Base-by-base conservation (phyloP, 345 rosid genomes). In the Corymbia maculata region DNA sequence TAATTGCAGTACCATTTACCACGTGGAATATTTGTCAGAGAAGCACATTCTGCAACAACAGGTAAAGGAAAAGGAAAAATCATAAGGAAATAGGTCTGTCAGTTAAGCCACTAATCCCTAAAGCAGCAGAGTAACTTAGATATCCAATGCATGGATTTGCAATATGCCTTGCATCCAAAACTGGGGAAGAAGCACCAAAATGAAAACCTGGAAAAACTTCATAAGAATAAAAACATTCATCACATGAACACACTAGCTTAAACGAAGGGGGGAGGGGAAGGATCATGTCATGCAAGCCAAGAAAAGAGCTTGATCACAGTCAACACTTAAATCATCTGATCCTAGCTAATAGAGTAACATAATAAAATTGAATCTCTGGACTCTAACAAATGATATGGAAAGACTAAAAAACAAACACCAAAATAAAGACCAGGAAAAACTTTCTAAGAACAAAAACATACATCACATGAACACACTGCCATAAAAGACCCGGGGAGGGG, bases 1-100 rank as follows among this genome's bases (percentile, higher is more conserved):
- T 93, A 95, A 88, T 94, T 92, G 94, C 99, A 98, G 87, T 95
- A 94, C 99, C 99, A 98, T 91, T 93, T 93, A 87, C 99, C 98
- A 57, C 90, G 94, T 55, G 99, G 99, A 88, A 95, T 85, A 90
- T 91, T 93, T 85, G 95, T 88, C 64, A 96, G 93, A 90, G 94
- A 93, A 57, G 94, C 95, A 87, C 99, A 98, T 88, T 95, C 99
- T 98, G 94, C 92, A 88, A 64, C 91, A 47, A 51, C 6, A 61
- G 55, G 75, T 42, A 89, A 84, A 86, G 87, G 89, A 90, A 93
- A 88, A 80, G 85, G 91, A 88, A 79, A 79, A 70, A 36, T 70
- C 26, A 70, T 36, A 70, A 70, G 82, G 47, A 70, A 70, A 47
- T 70, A 70, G 14, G 7, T 36, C 26, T 70, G 82, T 70, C 49